Base-by-base conservation (phyloP, 2,329 filamentous ascomycete genomes). In the Fusarium bulbicola region DNA sequence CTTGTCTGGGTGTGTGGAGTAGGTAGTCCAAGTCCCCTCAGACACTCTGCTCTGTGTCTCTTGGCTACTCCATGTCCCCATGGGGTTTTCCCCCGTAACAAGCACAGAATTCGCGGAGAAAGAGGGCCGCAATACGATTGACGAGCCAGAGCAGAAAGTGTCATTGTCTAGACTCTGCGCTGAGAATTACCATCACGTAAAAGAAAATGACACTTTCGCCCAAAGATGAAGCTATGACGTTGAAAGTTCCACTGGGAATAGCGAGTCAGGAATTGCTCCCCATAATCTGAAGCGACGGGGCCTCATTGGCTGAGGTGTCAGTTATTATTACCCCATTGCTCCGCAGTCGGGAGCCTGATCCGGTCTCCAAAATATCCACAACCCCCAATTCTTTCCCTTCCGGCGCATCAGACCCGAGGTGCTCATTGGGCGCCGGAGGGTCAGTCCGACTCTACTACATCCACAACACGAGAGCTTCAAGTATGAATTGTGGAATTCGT, bases 321-420 rank as follows among this genome's bases (percentile, higher is more conserved):
- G 66, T 62, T 70, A 49, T 54, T 28, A 73, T 72, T 71, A 72
- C 61, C 69, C 68, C 58, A 59, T 72, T 54, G 40, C 26, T 56
- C 47, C 53, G 56, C 43, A 69, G 59, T 57, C 57, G 62, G 68
- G 56, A 63, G 40, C 39, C 39, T 40, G 36, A 26, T 46, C 68
- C 68, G 62, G 46, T 72, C 57, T 63, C 58, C 64, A 56, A 68
- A 68, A 57, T 42, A 64, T 57, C 63, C 34, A 63, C 62, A 66
- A 50, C 40, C 46, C 32, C 32, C 32, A 34, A 34, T 34, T 34
- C 14, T 34, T 34, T 34, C 15, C 14, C 32, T 14, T 14, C 32
- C 14, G 32, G 32, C 32, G 32, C 32, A 8, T 34, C 32, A 34
- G 32, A 34, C 32, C 14, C 14, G 32, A 34, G 0, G 32, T 34